phyloP scores from a whole-genome alignment of 768 basidiomycete species.

The Russula griseocarnosa region DNA sequence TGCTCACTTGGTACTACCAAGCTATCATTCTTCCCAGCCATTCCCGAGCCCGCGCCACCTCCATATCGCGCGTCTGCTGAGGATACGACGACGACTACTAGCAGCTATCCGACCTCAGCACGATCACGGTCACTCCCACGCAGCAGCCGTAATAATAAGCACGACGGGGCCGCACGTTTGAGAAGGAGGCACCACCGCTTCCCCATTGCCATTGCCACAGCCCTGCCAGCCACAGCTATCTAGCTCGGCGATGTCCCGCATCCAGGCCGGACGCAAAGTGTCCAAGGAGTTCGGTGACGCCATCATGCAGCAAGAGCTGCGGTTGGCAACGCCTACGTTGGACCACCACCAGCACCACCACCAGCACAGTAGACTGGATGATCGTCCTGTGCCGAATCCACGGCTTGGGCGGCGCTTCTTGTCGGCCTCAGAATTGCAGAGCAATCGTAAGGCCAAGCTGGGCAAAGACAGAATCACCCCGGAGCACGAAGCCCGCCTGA shows the following conservation, averaged over 20 bases:
- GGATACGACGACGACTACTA: too few relatives aligned
- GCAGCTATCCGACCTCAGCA: neutral
- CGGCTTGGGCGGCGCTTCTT: conserved; percentile 10
- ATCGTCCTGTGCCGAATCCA: neutral
- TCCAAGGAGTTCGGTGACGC: conserved; percentile 16
- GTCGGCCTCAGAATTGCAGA: conserved; percentile 9
- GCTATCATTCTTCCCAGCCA: neutral
- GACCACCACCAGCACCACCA: too few relatives aligned
- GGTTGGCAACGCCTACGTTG: neutral
- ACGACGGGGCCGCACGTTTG: neutral
- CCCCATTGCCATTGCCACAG: neutral
- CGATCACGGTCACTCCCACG: conserved; percentile 2
- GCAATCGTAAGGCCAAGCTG: neutral
- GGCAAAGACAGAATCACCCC: neutral
- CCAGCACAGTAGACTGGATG: neutral
- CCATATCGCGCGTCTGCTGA: conserved; percentile 9
- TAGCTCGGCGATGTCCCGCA: conserved; percentile 12
- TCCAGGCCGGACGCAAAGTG: conserved; percentile 16
- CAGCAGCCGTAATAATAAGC: conserved; percentile 1
- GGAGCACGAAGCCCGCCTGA: conserved; percentile 8
- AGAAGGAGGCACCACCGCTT: neutral
- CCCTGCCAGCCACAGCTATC: conserved; percentile 2
- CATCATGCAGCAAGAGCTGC: conserved; percentile 16
- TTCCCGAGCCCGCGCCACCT: neutral
- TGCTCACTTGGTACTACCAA: neutral